Conservation (phyloP, 192 early-diverging fungal genomes). For the Gonapodya prolifera region DNA sequence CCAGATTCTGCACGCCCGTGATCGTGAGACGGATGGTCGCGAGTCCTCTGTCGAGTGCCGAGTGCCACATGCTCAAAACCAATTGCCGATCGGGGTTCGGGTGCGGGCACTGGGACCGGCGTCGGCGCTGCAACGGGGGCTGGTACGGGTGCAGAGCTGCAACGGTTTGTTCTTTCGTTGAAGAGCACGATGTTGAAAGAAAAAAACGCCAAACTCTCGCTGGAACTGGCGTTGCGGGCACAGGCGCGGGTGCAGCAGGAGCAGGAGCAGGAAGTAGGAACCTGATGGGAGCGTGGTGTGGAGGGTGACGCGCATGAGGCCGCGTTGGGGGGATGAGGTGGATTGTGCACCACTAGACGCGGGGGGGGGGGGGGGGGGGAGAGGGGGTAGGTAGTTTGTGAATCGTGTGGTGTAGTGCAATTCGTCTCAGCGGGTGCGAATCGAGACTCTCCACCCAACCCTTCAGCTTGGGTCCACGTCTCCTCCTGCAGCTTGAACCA, state of each 20-base stretch:
- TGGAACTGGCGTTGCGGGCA: neutral
- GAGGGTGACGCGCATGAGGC: slow-evolving; percentile 10
- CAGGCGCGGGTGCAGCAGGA: neutral
- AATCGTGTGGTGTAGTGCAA: too few relatives aligned
- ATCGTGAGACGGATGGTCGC: neutral
- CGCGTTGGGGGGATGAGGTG: slow-evolving; percentile 14
- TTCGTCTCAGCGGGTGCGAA: too few relatives aligned
- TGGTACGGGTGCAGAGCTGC: too few relatives aligned
- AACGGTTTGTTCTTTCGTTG: too few relatives aligned
- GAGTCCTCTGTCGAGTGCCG: neutral
- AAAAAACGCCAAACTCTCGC: too few relatives aligned
- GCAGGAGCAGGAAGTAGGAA: slow-evolving; percentile 10
- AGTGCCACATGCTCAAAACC: neutral
- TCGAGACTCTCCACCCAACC: neutral
- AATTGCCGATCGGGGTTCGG: neutral
- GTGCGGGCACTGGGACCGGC: neutral
- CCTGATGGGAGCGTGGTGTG: slow-evolving; percentile 7
- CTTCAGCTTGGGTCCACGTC: slow-evolving; percentile 3
- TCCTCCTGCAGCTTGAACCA: slow-evolving; percentile 22
- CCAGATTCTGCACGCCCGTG: neutral
- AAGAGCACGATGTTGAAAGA: too few relatives aligned
- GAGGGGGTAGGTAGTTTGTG: too few relatives aligned
- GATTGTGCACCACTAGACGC: slow-evolving; percentile 7
- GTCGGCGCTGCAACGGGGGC: too few relatives aligned
- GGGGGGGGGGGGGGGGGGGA: neutral